A percentile compares a stretch with the other conserved stretches of the same genome.
These are phyloP conservation scores for Fraxinus dipetala DNA, from an alignment of 305 asterid species.

Conservation along the genomic window DNA sequence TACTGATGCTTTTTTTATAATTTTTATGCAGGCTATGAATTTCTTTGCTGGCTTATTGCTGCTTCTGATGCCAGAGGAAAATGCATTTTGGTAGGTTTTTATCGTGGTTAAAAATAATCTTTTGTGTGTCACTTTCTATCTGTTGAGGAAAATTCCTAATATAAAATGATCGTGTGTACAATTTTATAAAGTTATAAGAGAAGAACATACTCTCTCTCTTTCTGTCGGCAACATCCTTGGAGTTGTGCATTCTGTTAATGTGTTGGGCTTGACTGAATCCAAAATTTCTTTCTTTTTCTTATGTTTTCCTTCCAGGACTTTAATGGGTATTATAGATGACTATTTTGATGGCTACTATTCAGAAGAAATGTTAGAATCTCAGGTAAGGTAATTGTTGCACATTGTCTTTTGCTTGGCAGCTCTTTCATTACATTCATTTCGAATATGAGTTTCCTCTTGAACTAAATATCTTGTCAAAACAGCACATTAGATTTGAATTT, in stretches of 20 bases:
- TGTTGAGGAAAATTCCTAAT: neutral
- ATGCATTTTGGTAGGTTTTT: conserved; percentile 82
- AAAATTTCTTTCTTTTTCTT: conserved; percentile 1
- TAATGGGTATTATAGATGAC: conserved; percentile 84
- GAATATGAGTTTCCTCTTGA: neutral
- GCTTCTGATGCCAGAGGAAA: conserved; percentile 93
- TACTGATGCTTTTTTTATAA: conserved; percentile 24
- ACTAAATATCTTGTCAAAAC: neutral
- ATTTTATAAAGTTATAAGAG: neutral
- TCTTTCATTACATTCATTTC: conserved; percentile 7
- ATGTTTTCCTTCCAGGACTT: conserved; percentile 61
- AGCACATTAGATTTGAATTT: neutral
- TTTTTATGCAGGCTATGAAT: conserved; percentile 90
- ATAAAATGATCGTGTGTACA: neutral
- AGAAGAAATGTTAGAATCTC: conserved; percentile 93
- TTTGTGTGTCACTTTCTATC: conserved; percentile 17
- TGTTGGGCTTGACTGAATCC: conserved; percentile 23
- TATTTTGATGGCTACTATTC: conserved; percentile 92
- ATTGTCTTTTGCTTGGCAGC: conserved; percentile 15
- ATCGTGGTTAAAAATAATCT: conserved; percentile 17
- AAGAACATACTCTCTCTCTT: neutral
- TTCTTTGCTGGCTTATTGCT: conserved; percentile 89
- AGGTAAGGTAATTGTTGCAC: conserved; percentile 42
- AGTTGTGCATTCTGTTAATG: neutral
- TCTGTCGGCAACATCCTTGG: neutral